Evolutionary conservation across 2,329 filamentous ascomycete genomes (phyloP), one percentile per base, ranked within the genome.

Genomic region (Plectosphaerella cucumerina): DNA sequence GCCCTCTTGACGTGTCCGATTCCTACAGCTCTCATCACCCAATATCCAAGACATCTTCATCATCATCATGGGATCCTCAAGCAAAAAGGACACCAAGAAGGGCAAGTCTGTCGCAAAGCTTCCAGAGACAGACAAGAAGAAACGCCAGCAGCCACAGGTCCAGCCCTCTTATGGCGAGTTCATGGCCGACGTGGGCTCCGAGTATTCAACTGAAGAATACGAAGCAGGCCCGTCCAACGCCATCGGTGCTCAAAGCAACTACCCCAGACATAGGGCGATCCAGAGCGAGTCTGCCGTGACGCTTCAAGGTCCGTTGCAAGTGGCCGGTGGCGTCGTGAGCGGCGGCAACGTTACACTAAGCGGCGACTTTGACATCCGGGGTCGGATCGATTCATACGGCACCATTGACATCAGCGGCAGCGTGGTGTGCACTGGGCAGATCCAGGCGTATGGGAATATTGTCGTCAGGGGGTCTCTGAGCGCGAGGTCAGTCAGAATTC

Each of bases 401-500:
- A 62, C 64, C 49, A 67, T 77, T 35, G 64, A 65, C 5, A 63
- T 76, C 23, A 66, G 66, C 17, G 74, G 74, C 34, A 71, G 62
- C 46, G 53, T 77, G 52, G 69, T 61, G 14, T 75, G 72, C 66
- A 75, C 73, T 44, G 71, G 71, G 45, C 67, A 65, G 45, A 65
- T 77, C 53, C 76, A 76, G 54, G 71, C 72, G 2, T 74, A 74
- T 46, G 74, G 73, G 6, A 76, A 76, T 55, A 71, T 77, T 18
- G 58, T 65, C 42, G 61, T 76, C 39, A 63, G 59, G 15, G 74
- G 74, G 41, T 68, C 62, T 48, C 62, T 71, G 23, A 58, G 63
- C 31, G 69, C 69, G 51, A 67, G 60, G 71, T 72, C 58, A 56
- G 65, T 58, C 20, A 15, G n/a, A 37, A 18, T n/a, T n/a, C 6